phyloP scores from a whole-genome alignment of 352 stramenopile genomes.

The Phytopythium helicoides region DNA sequence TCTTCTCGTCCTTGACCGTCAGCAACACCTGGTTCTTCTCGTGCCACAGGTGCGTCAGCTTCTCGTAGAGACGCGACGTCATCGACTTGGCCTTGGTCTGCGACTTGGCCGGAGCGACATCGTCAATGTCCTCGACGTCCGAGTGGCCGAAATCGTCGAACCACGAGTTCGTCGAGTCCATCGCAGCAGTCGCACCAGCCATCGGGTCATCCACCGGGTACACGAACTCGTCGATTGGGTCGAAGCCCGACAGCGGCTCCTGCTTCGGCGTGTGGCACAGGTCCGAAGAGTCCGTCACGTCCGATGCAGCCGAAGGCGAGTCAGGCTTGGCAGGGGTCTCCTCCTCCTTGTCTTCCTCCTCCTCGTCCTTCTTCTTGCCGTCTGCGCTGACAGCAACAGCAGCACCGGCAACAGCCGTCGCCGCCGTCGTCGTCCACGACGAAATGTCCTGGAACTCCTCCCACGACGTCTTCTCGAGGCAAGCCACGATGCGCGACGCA shows the following conservation, averaged over 20 bases:
- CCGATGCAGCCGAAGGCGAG: constrained; percentile 66
- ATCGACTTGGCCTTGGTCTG: constrained; percentile 44
- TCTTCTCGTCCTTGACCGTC: constrained; percentile 68
- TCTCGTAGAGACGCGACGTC: constrained; percentile 70
- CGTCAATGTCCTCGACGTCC: constrained; percentile 50
- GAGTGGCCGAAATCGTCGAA: constrained; percentile 66
- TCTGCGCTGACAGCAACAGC: constrained; percentile 29
- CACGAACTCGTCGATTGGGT: constrained; percentile 80
- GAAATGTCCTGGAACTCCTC: constrained; percentile 83
- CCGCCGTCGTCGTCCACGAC: constrained; percentile 56
- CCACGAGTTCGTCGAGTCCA: constrained; percentile 37
- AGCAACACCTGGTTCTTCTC: constrained; percentile 86
- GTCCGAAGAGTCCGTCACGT: constrained; percentile 62
- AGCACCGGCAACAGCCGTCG: constrained; percentile 28
- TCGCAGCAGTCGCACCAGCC: constrained; percentile 45
- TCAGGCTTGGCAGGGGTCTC: constrained; percentile 7
- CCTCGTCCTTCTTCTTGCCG: constrained; percentile 26
- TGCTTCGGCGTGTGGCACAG: constrained; percentile 53
- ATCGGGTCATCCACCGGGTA: constrained; percentile 83
- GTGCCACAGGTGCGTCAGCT: constrained; percentile 76
- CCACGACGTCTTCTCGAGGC: constrained; percentile 88
- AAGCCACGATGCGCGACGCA: constrained; percentile 79
- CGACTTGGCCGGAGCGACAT: constrained; percentile 23
- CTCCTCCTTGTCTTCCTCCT: constrained; percentile 13
- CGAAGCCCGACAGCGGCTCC: constrained; percentile 39